A percentile compares a stretch with the other conserved stretches of the same genome.
These are phyloP conservation scores for Sordariomycetes sp. DNA, from an alignment of 2,329 filamentous ascomycete species.

Conservation along the genomic window DNA sequence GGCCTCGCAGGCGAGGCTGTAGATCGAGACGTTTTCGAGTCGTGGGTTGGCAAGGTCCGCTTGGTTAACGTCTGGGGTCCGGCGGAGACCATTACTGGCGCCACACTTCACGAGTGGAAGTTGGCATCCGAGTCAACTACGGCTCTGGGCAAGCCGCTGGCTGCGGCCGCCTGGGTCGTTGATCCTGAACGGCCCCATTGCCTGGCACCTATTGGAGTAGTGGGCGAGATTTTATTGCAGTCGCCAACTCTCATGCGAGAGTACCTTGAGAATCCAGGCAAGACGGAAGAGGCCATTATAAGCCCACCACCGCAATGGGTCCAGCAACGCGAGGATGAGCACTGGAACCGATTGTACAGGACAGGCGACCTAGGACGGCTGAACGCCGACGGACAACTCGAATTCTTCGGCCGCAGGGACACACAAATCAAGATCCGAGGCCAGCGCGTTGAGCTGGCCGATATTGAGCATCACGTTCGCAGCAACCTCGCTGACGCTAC, in stretches of 20 bases:
- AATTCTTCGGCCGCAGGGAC: constrained; percentile 37
- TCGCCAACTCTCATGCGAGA: constrained; percentile 13
- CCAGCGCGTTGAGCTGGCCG: constrained; percentile 3
- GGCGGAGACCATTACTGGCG: constrained; percentile 7
- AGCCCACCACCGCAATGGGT: constrained; percentile 4
- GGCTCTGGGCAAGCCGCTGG: neutral
- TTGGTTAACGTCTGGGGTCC: constrained; percentile 11
- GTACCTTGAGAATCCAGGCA: constrained; percentile 11
- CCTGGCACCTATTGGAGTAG: constrained; percentile 13
- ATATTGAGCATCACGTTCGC: constrained; percentile 3
- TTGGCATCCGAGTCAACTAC: neutral
- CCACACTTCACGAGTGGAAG: neutral
- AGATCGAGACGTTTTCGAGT: constrained; percentile 5
- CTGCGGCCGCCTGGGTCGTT: constrained; percentile 16
- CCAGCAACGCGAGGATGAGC: constrained; percentile 5
- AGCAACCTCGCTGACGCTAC: neutral
- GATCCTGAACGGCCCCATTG: constrained; percentile 15
- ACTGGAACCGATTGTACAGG: constrained; percentile 23
- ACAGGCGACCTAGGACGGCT: constrained; percentile 38
- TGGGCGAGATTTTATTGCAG: constrained; percentile 17
- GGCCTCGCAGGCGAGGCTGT: constrained; percentile 9
- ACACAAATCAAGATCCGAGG: constrained; percentile 5
- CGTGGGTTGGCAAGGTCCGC: constrained; percentile 7
- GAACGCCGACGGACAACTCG: constrained; percentile 26
- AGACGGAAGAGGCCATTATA: constrained; percentile 20